Base-by-base conservation (phyloP, 768 basidiomycete species). In the Naematelia encephala region DNA sequence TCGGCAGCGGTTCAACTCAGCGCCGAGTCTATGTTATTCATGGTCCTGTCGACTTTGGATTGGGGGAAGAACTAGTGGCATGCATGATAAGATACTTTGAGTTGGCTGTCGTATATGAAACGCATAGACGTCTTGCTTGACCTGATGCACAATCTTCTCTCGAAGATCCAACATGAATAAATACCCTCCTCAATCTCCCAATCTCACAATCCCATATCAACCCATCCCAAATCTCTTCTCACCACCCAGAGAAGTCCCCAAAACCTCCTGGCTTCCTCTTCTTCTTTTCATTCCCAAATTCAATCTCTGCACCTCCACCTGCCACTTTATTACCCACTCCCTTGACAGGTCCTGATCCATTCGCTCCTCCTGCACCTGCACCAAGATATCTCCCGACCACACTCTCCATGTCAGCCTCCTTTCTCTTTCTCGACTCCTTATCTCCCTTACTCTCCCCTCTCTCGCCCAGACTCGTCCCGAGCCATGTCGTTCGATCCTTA, bases 181-280 rank as follows among this genome's bases (percentile, higher is more conserved):
- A 8, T 8, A 39, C 8, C 34, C 8, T 39, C 34, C 34, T 39
- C 34, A 39, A 16, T 39, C 34, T 39, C 34, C n/a, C n/a, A n/a
- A n/a, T n/a, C n/a, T n/a, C n/a, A n/a, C n/a, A n/a, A n/a, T n/a
- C n/a, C n/a, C n/a, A n/a, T n/a, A n/a, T n/a, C 34, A 39, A 39
- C 34, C 34, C 34, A 39, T 16, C 16, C 16, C 34, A 39, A 16
- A 16, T 39, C 16, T 8, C 34, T 39, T 39, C 34, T 58, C 47
- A 74, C 72, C 72, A 74, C 26, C 66, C 67, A 11, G 72, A 68
- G 56, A 74, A 74, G 61, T 91, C 82, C n/a, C 93, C 92, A 77
- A 98, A 97, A 39, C 86, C 74, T 3, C 29, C 51, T 63, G 84
- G 86, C 67, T 88, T 84, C 78, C 87, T 88, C 82, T 92, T 94